A percentile compares a stretch with the other conserved stretches of the same genome.
These are phyloP conservation scores for Sclerotinia borealis DNA, from an alignment of 2,329 filamentous ascomycete species.

Conservation along the genomic window DNA sequence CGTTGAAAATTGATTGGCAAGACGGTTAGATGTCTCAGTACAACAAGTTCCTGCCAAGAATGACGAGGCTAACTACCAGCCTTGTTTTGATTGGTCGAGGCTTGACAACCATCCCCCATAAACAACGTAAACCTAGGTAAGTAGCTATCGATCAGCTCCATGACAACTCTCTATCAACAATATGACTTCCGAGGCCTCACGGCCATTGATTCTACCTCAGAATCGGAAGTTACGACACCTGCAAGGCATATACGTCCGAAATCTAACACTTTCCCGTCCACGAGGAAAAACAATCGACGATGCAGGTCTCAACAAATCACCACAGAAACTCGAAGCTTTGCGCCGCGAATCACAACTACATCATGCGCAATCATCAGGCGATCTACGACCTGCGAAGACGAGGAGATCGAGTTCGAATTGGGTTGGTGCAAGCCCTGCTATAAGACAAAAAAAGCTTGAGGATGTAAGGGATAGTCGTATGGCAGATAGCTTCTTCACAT, in stretches of 20 bases:
- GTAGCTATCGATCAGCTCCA: neutral
- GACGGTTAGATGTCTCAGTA: too few species aligned
- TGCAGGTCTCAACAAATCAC: constrained; percentile 58
- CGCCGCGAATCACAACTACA: constrained; percentile 46
- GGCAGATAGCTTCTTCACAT: constrained; percentile 83
- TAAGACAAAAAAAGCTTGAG: constrained; percentile 69
- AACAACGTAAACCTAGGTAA: neutral
- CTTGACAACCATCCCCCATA: neutral
- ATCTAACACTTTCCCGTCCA: constrained; percentile 62
- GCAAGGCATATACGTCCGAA: constrained; percentile 79
- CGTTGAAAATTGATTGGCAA: neutral
- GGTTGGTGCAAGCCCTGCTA: constrained; percentile 51
- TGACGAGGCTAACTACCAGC: neutral
- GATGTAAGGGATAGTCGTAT: constrained; percentile 63
- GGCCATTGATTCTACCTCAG: constrained; percentile 54
- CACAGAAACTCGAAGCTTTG: constrained; percentile 53
- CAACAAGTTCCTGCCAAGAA: neutral
- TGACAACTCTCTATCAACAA: constrained; percentile 16
- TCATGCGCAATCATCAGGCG: constrained; percentile 50
- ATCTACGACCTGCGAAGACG: constrained; percentile 39
- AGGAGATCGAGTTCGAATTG: constrained; percentile 58
- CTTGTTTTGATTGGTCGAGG: neutral
- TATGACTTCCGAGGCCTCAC: constrained; percentile 30
- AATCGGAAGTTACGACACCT: constrained; percentile 88
- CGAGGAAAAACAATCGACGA: constrained; percentile 66